Conservation (phyloP, 306 rosid genomes). For the Lagenaria siceraria region DNA sequence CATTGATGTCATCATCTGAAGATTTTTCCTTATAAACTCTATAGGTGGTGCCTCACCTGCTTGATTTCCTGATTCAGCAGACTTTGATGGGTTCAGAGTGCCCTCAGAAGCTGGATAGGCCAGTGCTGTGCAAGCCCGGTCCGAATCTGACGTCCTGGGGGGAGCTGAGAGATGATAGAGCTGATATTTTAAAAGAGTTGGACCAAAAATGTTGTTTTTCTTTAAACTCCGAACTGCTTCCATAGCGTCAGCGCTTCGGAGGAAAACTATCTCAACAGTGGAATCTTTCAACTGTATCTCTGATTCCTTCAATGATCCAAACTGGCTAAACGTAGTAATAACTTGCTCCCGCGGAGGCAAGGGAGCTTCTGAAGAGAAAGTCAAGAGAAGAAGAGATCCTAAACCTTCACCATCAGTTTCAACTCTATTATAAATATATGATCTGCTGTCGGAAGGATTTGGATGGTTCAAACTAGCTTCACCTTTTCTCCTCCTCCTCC, state of each 20-base stretch:
- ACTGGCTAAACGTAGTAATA: conserved; percentile 45
- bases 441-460: conserved; percentile 14
- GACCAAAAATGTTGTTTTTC: conserved; percentile 43
- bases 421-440: conserved; percentile 12
- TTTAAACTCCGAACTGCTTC: conserved; percentile 47
- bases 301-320: conserved; percentile 64
- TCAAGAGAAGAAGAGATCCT: conserved; percentile 42
- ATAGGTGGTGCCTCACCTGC: conserved; percentile 34
- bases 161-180: conserved; percentile 31
- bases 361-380: conserved; percentile 38
- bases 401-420: conserved; percentile 26
- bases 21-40: conserved; percentile 44
- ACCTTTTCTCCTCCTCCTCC: conserved; percentile 25
- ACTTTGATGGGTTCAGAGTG: conserved; percentile 6
- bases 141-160: conserved; percentile 11
- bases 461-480: conserved; percentile 10
- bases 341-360: conserved; percentile 63
- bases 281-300: conserved; percentile 33
- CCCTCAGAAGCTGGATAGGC: conserved; percentile 14
- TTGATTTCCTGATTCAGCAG: conserved; percentile 12
- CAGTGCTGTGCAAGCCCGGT: conserved; percentile 6
- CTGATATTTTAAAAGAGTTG: conserved; percentile 32
- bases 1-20: conserved; percentile 61
- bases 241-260: conserved; percentile 40
- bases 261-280: conserved; percentile 51